These are phyloP conservation scores for Passiflora organensis DNA, from an alignment of 345 rosid species.

Conservation along the genomic window DNA sequence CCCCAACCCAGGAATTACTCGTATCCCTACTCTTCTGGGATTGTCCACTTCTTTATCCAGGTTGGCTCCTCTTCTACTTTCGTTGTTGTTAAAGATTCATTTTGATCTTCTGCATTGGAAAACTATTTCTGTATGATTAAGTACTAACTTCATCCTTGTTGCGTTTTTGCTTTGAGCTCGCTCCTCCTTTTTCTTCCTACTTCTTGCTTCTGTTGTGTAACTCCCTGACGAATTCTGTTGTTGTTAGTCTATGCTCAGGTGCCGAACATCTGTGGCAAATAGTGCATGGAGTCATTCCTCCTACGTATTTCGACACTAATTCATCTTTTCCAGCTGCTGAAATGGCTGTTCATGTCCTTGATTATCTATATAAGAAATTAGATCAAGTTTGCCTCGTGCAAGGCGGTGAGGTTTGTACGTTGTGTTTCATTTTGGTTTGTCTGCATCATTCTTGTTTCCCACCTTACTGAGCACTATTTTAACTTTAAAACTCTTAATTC, in stretches of 20 bases:
- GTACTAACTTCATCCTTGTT: no score
- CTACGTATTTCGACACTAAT: slow-evolving; percentile 39
- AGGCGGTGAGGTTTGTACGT: slow-evolving; percentile 72
- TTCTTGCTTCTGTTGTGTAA: neutral
- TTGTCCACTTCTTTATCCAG: slow-evolving; percentile 68
- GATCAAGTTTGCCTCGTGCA: slow-evolving; percentile 77
- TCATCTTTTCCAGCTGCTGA: slow-evolving; percentile 51
- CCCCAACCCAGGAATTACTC: slow-evolving; percentile 38
- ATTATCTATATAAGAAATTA: slow-evolving; percentile 65
- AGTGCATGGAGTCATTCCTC: slow-evolving; percentile 64
- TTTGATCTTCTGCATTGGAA: neutral
- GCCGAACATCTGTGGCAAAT: slow-evolving; percentile 63
- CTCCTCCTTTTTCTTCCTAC: slow-evolving; percentile 2
- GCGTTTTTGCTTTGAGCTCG: no score
- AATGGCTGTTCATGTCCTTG: slow-evolving; percentile 59
- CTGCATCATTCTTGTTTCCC: slow-evolving; percentile 7
- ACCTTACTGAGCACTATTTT: slow-evolving; percentile 5
- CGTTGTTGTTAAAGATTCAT: no score
- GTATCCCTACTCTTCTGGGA: slow-evolving; percentile 60
- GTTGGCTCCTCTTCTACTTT: slow-evolving; percentile 27
- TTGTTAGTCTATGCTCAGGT: slow-evolving; percentile 55
- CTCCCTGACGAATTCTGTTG: slow-evolving; percentile 28
- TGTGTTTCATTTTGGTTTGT: slow-evolving; percentile 24
- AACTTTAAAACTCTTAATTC: slow-evolving; percentile 10
- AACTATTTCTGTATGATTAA: slow-evolving; percentile 11